Conservation (phyloP, 31 red algal genomes). For the Endocladia muricata region DNA sequence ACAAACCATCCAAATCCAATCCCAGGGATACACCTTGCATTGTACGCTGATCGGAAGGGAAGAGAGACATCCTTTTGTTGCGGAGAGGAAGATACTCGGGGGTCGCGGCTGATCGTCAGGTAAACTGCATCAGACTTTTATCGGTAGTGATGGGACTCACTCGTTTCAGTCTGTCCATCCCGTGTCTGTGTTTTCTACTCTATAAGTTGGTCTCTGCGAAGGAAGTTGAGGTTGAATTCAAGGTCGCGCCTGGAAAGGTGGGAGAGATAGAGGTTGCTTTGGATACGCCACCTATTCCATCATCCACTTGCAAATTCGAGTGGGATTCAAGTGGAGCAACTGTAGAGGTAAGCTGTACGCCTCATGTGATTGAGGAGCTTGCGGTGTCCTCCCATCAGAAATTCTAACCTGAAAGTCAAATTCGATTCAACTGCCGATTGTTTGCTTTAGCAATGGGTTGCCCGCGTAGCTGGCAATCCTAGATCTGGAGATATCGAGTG, state of each 20-base stretch:
- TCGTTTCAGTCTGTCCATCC: no score
- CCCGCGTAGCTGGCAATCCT: constrained; percentile 37
- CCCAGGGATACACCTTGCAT: no score
- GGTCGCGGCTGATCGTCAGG: no score
- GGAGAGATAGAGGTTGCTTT: constrained; percentile 54
- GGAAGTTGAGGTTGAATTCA: constrained; percentile 52
- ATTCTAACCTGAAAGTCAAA: not conserved
- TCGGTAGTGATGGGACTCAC: no score
- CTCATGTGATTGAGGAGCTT: not conserved
- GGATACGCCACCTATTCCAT: constrained; percentile 72
- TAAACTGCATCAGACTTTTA: no score
- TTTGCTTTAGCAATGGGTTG: constrained; percentile 53
- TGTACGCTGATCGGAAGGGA: no score
- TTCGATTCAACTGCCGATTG: not conserved
- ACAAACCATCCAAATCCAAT: no score
- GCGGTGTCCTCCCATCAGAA: not conserved
- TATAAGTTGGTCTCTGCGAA: no score
- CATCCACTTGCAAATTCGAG: constrained; percentile 69
- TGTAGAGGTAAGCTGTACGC: constrained; percentile 30
- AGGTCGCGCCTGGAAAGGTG: constrained; percentile 48
- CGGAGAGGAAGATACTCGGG: no score
- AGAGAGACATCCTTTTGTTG: no score
- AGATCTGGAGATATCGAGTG: constrained; percentile 65
- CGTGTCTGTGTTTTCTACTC: no score
- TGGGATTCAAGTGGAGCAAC: constrained; percentile 73